These are phyloP conservation scores for Penicillium longicatenatum DNA, from an alignment of 495 filamentous ascomycete genomes.

Conservation along the genomic window DNA sequence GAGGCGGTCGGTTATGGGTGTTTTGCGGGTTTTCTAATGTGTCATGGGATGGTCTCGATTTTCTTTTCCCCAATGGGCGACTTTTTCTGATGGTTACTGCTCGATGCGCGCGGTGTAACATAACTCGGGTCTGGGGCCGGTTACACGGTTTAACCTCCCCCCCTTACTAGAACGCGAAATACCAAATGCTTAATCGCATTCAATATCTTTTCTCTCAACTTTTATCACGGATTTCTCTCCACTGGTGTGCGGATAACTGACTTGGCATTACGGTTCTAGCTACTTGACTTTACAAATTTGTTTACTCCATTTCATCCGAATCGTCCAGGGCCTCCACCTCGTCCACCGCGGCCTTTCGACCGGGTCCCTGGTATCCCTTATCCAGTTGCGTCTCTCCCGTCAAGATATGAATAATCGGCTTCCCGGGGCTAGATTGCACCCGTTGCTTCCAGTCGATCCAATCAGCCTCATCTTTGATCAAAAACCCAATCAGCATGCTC, in stretches of 20 bases:
- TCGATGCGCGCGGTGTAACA: slow-evolving; percentile 76
- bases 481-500: slow-evolving; percentile 97
- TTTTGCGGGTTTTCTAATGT: slow-evolving; percentile 78
- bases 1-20: slow-evolving; percentile 66
- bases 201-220: slow-evolving; percentile 25
- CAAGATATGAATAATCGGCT: slow-evolving; percentile 77
- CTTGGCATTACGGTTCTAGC: not conserved
- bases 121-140: slow-evolving; percentile 59
- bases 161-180: slow-evolving; percentile 49
- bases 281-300: not conserved
- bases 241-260: too few species aligned
- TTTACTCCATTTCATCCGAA: slow-evolving; percentile 49
- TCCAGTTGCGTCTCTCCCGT: slow-evolving; percentile 62
- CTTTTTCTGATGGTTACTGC: slow-evolving; percentile 64
- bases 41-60: slow-evolving; percentile 84
- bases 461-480: slow-evolving; percentile 79
- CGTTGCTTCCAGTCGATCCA: slow-evolving; percentile 79
- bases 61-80: slow-evolving; percentile 63
- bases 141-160: slow-evolving; percentile 37
- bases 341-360: slow-evolving; percentile 74
- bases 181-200: slow-evolving; percentile 56
- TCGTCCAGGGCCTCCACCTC: slow-evolving; percentile 89
- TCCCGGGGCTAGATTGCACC: slow-evolving; percentile 70
- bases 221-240: too few species aligned
- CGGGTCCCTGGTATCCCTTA: slow-evolving; percentile 49